These are phyloP conservation scores for Madurella mycetomatis DNA, from an alignment of 2,329 filamentous ascomycete genomes.

Conservation along the genomic window DNA sequence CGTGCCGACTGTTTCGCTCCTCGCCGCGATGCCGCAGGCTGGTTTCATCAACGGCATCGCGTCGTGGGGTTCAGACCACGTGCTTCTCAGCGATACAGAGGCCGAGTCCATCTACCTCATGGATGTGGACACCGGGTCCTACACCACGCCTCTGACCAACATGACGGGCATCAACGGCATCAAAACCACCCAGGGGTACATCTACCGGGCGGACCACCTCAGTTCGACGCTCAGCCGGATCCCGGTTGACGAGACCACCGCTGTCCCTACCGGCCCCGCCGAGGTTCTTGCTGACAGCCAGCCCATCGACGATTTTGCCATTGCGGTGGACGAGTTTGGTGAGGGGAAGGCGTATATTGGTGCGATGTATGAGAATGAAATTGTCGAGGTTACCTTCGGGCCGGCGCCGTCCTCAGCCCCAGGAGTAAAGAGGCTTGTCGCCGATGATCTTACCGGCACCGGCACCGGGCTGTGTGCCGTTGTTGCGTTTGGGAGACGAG, in stretches of 20 bases:
- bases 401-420: neutral
- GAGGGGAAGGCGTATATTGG: conserved; percentile 11
- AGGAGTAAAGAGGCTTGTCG: conserved; percentile 5
- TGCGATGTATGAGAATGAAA: conserved; percentile 1
- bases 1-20: conserved; percentile 3
- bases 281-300: conserved; percentile 38
- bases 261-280: conserved; percentile 54
- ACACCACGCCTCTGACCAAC: conserved; percentile 8
- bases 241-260: conserved; percentile 31
- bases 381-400: conserved; percentile 7
- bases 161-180: conserved; percentile 18
- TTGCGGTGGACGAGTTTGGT: neutral
- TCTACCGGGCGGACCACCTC: conserved; percentile 8
- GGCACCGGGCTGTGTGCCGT: neutral
- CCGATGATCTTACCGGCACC: neutral
- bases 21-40: conserved; percentile 9
- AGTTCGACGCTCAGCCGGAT: conserved; percentile 4
- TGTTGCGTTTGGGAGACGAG: conserved; percentile 5
- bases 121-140: conserved; percentile 10
- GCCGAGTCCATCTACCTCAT: conserved; percentile 11
- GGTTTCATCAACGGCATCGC: conserved; percentile 18
- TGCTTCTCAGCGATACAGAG: conserved; percentile 13
- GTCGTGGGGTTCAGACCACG: neutral
- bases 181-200: neutral
- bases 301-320: conserved; percentile 12